Conservation (phyloP, 495 filamentous ascomycete species). For the Antarctomyces pellizariae region DNA sequence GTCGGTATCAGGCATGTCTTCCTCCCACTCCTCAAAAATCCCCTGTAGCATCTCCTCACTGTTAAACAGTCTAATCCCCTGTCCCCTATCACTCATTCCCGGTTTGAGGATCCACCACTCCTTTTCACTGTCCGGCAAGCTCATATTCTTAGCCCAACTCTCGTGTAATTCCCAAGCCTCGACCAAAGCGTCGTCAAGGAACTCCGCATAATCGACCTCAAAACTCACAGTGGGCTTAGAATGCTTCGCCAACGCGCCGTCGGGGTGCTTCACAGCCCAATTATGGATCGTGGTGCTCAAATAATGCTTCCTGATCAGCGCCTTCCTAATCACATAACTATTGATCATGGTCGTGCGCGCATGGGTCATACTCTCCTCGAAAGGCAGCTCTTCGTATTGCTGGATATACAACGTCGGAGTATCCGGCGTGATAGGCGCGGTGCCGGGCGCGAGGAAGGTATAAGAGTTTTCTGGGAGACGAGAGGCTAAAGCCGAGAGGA, state of each 20-base stretch:
- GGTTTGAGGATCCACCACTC: conserved; percentile 99
- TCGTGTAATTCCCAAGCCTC: conserved; percentile 74
- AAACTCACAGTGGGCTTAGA: conserved; percentile 59
- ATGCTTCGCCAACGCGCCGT: conserved; percentile 37
- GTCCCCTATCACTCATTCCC: conserved; percentile 86
- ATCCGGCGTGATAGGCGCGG: conserved; percentile 16
- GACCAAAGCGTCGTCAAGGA: conserved; percentile 74
- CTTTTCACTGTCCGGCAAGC: conserved; percentile 20
- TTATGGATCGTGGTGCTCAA: conserved; percentile 53
- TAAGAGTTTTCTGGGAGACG: conserved; percentile 26
- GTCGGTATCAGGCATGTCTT: conserved; percentile 22
- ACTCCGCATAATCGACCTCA: conserved; percentile 91
- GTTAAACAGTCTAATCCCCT: conserved; percentile 76
- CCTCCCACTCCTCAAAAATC: conserved; percentile 80
- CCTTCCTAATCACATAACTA: conserved; percentile 86
- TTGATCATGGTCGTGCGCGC: conserved; percentile 40
- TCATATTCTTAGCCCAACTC: conserved; percentile 40
- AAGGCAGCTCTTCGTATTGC: conserved; percentile 70
- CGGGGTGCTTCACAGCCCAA: conserved; percentile 64
- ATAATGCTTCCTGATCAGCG: conserved; percentile 91
- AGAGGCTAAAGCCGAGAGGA: conserved; percentile 42
- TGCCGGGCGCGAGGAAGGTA: conserved; percentile 21
- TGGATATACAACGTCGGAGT: conserved; percentile 53
- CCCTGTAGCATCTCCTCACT: conserved; percentile 52
- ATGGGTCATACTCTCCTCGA: conserved; percentile 40